Base-by-base conservation (phyloP, 2,329 filamentous ascomycete species). In the Onygenales sp. region DNA sequence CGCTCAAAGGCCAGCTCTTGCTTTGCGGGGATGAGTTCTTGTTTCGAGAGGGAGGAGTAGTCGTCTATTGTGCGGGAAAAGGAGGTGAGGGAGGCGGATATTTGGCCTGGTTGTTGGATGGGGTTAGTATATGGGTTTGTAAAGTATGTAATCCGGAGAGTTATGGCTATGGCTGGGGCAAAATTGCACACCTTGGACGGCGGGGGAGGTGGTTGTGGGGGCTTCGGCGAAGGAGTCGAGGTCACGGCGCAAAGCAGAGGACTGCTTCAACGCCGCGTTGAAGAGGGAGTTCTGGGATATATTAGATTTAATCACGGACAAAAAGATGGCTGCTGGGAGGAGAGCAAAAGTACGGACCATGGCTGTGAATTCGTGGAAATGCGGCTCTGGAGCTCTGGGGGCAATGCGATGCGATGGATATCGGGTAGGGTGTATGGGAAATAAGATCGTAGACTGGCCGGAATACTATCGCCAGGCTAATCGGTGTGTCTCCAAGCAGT, bases 51-150 rank as follows among this genome's bases (percentile, higher is more conserved):
- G 52, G 81, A 80, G 63, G 86, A 83, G 76, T 98, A 98, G 67
- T 96, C 91, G 73, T 96, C 91, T 59, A 98, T 79, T 0, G 89
- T 95, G 56, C 93, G 88, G 46, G 87, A 82, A 69, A 98, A 90
- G 55, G 90, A 83, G 43, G 87, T 84, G 33, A 94, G 74, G 11
- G 87, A 87, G 17, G 84, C 85, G n/a, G 86, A 85, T 58, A 89
- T 82, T 70, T 89, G 86, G 65, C 86, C 85, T 70, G 14, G 47
- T 17, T n/a, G 17, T 27, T 57, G 69, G 61, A 60, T 70, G 68
- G 5, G 72, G 71, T 65, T 37, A 56, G 33, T 49, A 37, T 2
- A 17, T 11, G 7, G 13, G 11, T 44, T 34, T 39, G 36, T 42
- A 40, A 2, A 34, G 40, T 6, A 37, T 10, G 17, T 2, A 2